phyloP scores from a whole-genome alignment of 2,329 filamentous ascomycete genomes.

The Diaporthe batatas region DNA sequence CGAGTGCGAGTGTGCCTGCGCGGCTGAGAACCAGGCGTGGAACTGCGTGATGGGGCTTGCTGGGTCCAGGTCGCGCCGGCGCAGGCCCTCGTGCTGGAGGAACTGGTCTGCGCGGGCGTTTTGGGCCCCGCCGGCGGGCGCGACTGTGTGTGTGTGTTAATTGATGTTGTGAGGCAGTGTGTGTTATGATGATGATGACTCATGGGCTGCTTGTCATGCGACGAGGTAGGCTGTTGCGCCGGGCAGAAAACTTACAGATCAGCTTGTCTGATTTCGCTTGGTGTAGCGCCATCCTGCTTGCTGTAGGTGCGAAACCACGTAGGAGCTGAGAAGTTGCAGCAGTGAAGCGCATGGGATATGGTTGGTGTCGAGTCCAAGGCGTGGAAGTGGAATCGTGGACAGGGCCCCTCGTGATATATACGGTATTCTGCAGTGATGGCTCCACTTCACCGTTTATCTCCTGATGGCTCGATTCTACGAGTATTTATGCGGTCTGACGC shows the following conservation, averaged over 20 bases:
- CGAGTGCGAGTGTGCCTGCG: too few species aligned
- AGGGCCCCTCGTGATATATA: slow-evolving; percentile 14
- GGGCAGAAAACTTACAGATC: slow-evolving; percentile 57
- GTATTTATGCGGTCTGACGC: slow-evolving; percentile 4
- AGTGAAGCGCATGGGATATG: slow-evolving; percentile 22
- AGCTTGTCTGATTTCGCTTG: slow-evolving; percentile 58
- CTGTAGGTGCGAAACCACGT: slow-evolving; percentile 28
- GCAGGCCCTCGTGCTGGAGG: slow-evolving; percentile 69
- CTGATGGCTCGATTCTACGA: background rate
- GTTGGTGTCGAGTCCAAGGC: background rate
- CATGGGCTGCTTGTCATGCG: background rate
- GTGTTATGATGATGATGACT: slow-evolving; percentile 29
- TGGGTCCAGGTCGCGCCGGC: slow-evolving; percentile 70
- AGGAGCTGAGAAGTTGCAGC: slow-evolving; percentile 8
- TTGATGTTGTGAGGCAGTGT: background rate
- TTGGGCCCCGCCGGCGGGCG: slow-evolving; percentile 70
- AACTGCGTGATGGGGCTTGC: slow-evolving; percentile 84
- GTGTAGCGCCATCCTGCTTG: slow-evolving; percentile 60
- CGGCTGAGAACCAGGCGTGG: slow-evolving; percentile 87
- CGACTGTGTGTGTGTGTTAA: slow-evolving; percentile 60
- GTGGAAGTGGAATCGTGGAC: background rate
- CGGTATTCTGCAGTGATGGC: background rate
- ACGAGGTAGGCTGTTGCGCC: background rate
- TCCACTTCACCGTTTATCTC: slow-evolving; percentile 1
- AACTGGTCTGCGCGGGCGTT: slow-evolving; percentile 82